Evolutionary conservation across 2,329 filamentous ascomycete species (phyloP), one percentile per base, ranked within the genome.

Genomic region (Sordariomycetes sp.): DNA sequence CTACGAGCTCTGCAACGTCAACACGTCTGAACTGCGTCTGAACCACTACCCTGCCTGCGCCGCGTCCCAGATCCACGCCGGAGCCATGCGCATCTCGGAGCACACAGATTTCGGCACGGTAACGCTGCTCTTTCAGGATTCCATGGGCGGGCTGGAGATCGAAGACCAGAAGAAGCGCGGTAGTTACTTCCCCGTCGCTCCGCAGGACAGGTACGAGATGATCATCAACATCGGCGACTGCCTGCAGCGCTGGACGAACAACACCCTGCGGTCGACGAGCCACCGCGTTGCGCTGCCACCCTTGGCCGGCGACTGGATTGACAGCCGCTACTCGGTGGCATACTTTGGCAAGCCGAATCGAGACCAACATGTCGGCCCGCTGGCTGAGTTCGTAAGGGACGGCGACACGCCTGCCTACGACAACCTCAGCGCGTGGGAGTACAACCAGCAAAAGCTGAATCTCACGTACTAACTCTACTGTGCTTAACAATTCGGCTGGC

Each of bases 201-300:
- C 47, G 0, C 33, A 35, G 3, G 49, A 49, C 0, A 43, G 39
- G 1, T 45, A 41, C 0, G 47, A 54, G 17, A 50, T 65, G 6
- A 48, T 62, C 18, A 47, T 65, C 32, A 63, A 62, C 42, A 54
- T 61, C 11, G 50, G 56, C 5, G 60, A 65, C 32, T 59, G 48
- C 1, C 38, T 66, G 3, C 50, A 63, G 43, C 51, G 59, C 0
- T 45, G 53, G 44, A 60, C 59, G 2, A 61, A 61, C 20, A 49
- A 53, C 11, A 45, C 37, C 0, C 43, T 64, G 32, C 44, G 38
- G n/a, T 49, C 55, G 0, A 53, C 51, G 0, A 42, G 54, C 7
- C 59, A 64, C 33, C 27, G 20, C 14, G 44, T 60, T 8, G 50
- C 42, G 3, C 37, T 46, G 4, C 56, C 55, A 6, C 21, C 21